These are phyloP conservation scores for Phytophthora litchii DNA, from an alignment of 352 stramenopile genomes.

Conservation along the genomic window DNA sequence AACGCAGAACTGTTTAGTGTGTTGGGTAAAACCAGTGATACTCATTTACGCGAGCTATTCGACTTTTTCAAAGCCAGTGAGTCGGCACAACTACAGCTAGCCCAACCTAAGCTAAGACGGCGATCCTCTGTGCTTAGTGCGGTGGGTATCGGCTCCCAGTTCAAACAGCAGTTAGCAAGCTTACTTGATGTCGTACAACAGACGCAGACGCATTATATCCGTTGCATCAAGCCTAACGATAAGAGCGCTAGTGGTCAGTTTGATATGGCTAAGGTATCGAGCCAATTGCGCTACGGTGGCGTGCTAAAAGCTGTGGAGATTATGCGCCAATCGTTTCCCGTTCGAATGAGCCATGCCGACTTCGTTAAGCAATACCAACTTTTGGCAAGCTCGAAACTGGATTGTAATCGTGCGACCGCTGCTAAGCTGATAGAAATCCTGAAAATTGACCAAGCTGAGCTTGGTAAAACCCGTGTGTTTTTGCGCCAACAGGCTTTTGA, in stretches of 20 bases:
- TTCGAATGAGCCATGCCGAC: conserved; percentile 71
- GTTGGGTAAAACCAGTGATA: conserved; percentile 66
- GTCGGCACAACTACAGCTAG: conserved; percentile 33
- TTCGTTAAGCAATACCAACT: conserved; percentile 72
- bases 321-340: conserved; percentile 82
- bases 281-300: conserved; percentile 82
- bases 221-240: conserved; percentile 99
- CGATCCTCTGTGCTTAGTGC: conserved; percentile 75
- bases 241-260: conserved; percentile 91
- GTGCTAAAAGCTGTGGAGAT: conserved; percentile 88
- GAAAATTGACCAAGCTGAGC: conserved; percentile 50
- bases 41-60: conserved; percentile 65
- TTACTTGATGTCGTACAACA: conserved; percentile 94
- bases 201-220: conserved; percentile 98
- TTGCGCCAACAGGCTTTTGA: conserved; percentile 69
- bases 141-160: conserved; percentile 90
- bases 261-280: conserved; percentile 73
- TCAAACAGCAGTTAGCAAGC: conserved; percentile 92
- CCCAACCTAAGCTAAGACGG: conserved; percentile 54
- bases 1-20: conserved; percentile 76
- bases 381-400: conserved; percentile 4
- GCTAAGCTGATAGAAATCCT: conserved; percentile 41
- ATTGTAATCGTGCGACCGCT: conserved; percentile 19
- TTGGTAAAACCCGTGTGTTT: conserved; percentile 78
- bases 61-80: conserved; percentile 74